Evolutionary conservation across 345 rosid species (phyloP), one percentile per base, ranked within the genome.

Genomic region (Eucalyptus caleyi): DNA sequence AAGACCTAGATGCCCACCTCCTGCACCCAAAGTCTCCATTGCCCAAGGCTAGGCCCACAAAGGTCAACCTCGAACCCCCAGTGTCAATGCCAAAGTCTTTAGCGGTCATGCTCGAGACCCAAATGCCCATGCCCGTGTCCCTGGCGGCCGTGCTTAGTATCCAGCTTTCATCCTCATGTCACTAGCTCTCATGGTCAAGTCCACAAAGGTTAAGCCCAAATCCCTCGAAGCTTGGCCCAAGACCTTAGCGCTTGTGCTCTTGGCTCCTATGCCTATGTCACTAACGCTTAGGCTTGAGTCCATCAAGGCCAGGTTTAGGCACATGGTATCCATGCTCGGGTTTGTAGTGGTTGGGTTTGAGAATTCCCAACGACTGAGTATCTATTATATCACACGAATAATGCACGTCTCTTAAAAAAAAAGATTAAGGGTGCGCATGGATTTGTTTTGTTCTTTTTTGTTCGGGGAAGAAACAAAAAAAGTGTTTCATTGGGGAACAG

Each of bases 101-200:
- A 7, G 45, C 4, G 13, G 21, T 72, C 82, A 72, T 72, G 82
- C 44, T 6, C 8, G 7, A 72, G 44, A 72, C 44, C 11, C 4
- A 6, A 7, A 72, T 72, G 82, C 82, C 4, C 2, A 1, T 72
- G 82, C 14, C 44, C 4, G 1, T 16, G 45, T 18, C 0, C 14
- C 0, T 3, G 0, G 24, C 0, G 0, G 44, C 24, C 1, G 1
- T 77, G 47, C 16, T 19, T 4, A 21, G 16, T 77, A 77, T 6
- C 45, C 0, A 37, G 15, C 45, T 72, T 45, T 72, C 5, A 10
- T 0, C 0, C 27, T 21, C 27, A 37, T 37, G 45, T 37, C 82
- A 72, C 15, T 72, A 37, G 45, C 27, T 77, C 8, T 37, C 9
- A 6, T 1, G 30, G 16, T 12, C 27, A 23, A 40, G 16, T 40